A percentile compares a stretch with the other conserved stretches of the same genome.
phyloP scores from a whole-genome alignment of 768 basidiomycete genomes.

The Mycena galopus region DNA sequence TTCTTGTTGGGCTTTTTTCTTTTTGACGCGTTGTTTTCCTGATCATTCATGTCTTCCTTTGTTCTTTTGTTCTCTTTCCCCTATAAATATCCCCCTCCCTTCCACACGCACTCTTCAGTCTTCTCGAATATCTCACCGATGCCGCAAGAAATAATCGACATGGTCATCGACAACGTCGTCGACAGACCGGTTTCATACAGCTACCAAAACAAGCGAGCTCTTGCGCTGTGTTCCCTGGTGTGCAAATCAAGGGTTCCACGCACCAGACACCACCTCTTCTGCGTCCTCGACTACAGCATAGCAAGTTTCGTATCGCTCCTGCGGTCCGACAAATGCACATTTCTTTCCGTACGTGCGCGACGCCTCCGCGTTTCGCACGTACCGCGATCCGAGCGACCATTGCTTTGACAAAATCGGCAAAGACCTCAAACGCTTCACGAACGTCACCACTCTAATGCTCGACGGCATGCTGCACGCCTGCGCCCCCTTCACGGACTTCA shows the following conservation, averaged over 20 bases:
- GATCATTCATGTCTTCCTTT: too few species aligned
- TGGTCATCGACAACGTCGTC: neutral
- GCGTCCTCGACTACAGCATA: neutral
- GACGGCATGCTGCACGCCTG: constrained; percentile 17
- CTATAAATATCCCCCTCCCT: too few species aligned
- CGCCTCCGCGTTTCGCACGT: constrained; percentile 14
- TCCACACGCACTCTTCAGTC: neutral
- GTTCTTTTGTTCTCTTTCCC: too few species aligned
- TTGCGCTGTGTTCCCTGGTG: constrained; percentile 13
- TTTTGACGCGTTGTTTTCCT: too few species aligned
- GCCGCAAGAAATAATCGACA: too few species aligned
- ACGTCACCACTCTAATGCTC: neutral
- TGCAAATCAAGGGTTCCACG: constrained; percentile 23
- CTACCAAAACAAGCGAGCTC: neutral
- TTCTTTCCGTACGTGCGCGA: constrained; percentile 15
- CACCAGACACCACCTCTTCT: constrained; percentile 16
- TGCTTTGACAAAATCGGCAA: constrained; percentile 19
- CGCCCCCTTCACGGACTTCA: neutral
- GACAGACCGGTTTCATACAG: neutral
- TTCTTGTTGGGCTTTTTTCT: too few species aligned
- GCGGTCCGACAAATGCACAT: constrained; percentile 15
- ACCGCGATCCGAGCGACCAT: neutral
- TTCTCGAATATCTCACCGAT: too few species aligned
- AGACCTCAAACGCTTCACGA: constrained; percentile 5
- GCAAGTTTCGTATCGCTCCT: neutral